These are phyloP conservation scores for Aspergillus hortae DNA, from an alignment of 2,329 filamentous ascomycete species.

Conservation along the genomic window DNA sequence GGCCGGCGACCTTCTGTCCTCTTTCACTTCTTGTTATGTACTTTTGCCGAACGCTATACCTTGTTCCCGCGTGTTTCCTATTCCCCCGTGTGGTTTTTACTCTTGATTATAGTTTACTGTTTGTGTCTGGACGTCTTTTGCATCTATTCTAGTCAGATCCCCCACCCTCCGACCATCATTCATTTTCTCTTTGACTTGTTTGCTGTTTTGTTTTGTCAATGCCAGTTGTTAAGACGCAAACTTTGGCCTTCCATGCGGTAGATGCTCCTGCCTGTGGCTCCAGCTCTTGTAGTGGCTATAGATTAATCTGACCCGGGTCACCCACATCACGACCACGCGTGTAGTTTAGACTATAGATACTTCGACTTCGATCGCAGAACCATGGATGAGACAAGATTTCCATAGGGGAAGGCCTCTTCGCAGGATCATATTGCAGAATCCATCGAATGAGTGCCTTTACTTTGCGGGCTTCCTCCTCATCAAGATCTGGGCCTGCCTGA, in stretches of 20 bases:
- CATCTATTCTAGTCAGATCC: conserved; percentile 24
- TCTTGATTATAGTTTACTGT: conserved; percentile 16
- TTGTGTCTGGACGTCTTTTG: conserved; percentile 13
- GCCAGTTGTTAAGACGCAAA: conserved; percentile 10
- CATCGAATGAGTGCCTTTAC: conserved; percentile 24
- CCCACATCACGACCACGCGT: too few relatives aligned
- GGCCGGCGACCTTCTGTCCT: conserved; percentile 22
- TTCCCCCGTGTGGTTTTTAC: conserved; percentile 21
- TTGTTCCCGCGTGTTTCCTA: conserved; percentile 25
- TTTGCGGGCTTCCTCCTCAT: conserved; percentile 22
- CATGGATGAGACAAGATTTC: conserved; percentile 28
- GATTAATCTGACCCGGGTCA: too few relatives aligned
- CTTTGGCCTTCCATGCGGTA: too few relatives aligned
- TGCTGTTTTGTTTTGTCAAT: conserved; percentile 22
- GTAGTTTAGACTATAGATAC: too few relatives aligned
- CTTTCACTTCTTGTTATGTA: conserved; percentile 38
- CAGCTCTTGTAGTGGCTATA: too few relatives aligned
- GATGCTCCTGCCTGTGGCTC: too few relatives aligned
- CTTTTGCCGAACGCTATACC: conserved; percentile 36
- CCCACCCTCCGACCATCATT: conserved; percentile 20
- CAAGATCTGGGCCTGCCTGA: conserved; percentile 19
- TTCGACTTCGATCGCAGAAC: conserved; percentile 19
- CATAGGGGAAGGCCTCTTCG: conserved; percentile 24
- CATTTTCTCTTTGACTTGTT: conserved; percentile 8
- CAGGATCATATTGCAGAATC: conserved; percentile 28